phyloP scores from a whole-genome alignment of 2,329 filamentous ascomycete species.

The Colletotrichum agaves region DNA sequence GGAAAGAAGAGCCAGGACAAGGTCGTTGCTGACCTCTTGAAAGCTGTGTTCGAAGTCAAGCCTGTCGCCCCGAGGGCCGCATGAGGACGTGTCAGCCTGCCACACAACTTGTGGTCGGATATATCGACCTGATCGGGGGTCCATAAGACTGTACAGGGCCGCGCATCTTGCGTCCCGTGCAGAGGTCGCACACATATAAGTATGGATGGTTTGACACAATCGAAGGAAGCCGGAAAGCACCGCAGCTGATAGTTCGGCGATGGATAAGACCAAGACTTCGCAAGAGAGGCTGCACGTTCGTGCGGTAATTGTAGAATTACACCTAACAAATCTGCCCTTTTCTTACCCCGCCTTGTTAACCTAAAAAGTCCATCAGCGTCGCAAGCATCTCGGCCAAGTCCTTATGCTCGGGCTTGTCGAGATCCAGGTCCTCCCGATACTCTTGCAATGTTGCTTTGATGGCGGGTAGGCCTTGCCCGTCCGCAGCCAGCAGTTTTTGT shows the following conservation, averaged over 20 bases:
- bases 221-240: background rate
- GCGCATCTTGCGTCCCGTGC: background rate
- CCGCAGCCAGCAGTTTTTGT: constrained; percentile 70
- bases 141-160: background rate
- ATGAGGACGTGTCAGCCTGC: constrained; percentile 13
- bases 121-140: background rate
- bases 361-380: constrained; percentile 62
- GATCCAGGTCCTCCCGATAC: constrained; percentile 63
- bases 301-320: background rate
- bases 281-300: background rate
- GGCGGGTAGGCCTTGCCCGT: constrained; percentile 71
- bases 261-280: background rate
- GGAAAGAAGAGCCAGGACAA: constrained; percentile 82
- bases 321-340: background rate
- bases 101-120: background rate
- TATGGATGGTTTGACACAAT: background rate
- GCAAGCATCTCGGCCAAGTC: constrained; percentile 66
- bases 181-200: background rate
- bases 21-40: constrained; percentile 85
- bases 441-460: constrained; percentile 76
- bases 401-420: constrained; percentile 68
- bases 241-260: background rate
- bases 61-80: constrained; percentile 64
- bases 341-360: constrained; percentile 33
- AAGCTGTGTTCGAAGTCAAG: constrained; percentile 86